Evolutionary conservation across 352 stramenopile genomes (phyloP).

Genomic region (Pythium oligandrum): DNA sequence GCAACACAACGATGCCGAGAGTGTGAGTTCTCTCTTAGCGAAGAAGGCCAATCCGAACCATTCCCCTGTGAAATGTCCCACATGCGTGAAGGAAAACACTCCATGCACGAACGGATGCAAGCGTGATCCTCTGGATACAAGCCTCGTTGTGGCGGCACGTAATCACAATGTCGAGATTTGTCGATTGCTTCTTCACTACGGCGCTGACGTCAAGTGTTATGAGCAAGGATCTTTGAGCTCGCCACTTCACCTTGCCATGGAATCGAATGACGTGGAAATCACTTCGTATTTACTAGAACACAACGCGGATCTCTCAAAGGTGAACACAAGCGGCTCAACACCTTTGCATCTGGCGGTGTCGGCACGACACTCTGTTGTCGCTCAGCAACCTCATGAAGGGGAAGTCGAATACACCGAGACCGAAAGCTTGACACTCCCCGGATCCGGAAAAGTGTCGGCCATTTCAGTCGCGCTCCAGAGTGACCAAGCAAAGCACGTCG

Average conservation of each 20-base stretch:
- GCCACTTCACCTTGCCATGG: conserved; percentile 44
- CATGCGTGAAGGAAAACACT: conserved; percentile 20
- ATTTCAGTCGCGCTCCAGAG: conserved; percentile 55
- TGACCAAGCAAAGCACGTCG: conserved; percentile 32
- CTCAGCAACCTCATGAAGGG: conserved; percentile 40
- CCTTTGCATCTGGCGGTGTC: conserved; percentile 46
- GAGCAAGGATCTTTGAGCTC: conserved; percentile 32
- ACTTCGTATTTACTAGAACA: conserved; percentile 39
- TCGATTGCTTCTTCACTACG: conserved; percentile 33
- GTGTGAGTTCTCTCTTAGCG: conserved; percentile 28
- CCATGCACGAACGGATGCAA: conserved; percentile 31
- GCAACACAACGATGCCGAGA: conserved; percentile 32
- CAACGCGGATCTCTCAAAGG: conserved; percentile 38
- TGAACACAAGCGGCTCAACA: conserved; percentile 29
- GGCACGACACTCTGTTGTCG: conserved; percentile 40
- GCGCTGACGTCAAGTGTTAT: conserved; percentile 35
- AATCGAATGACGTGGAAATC: conserved; percentile 32
- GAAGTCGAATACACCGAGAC: conserved; percentile 48
- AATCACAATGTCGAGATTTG: conserved; percentile 27
- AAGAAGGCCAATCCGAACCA: conserved; percentile 43
- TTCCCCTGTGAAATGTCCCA: conserved; percentile 39
- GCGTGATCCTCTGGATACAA: conserved; percentile 36
- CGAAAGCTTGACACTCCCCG: conserved; percentile 12
- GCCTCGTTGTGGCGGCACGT: conserved; percentile 36
- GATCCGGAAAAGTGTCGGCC: conserved; percentile 21